Evolutionary conservation across 805 yeast genomes (phyloP), one percentile per base, ranked within the genome.

Genomic region (Candida khao-thaluensis): DNA sequence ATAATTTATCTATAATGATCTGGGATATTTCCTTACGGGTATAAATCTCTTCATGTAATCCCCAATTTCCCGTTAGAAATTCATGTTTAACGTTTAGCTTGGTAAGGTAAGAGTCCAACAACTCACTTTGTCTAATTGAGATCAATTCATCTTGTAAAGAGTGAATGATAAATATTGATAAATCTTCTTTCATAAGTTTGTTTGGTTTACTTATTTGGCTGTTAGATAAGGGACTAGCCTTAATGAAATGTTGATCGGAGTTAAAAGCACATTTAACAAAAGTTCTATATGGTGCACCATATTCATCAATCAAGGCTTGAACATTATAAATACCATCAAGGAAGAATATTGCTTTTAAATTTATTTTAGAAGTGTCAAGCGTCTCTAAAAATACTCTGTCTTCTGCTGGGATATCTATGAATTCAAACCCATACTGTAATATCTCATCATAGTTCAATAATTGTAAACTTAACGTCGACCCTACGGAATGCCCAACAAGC

Each of bases 401-500:
- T 9, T 29, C 37, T 17, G n/a, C 17, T 17, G 33, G 9, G 5
- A 37, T 14, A 2, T 21, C 26, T 14, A 35, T 31, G 12, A 32
- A 14, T 14, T 34, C 28, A 7, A 43, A 26, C 3, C 59, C 63
- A 10, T 9, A 14, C 11, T 32, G 39, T 8, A 60, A 21, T 4
- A 62, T 50, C 21, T 51, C 44, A 12, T 28, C 37, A 37, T 43
- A 53, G 36, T 64, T 60, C 8, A 75, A 47, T n/a, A 74, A 46
- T 50, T 84, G 90, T 24, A 80, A 64, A 4, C 72, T 63, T 33
- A 85, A 53, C 1, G 85, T 79, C 1, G 90, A 86, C 2, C 96
- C 96, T 4, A 80, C 93, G 1, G 93, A 83, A 60, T 87, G 95
- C 0, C 95, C 96, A 8, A 76, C 65, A 0, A 67, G 11, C 53